Conservation (phyloP, 768 basidiomycete genomes). For the Naganishia randhawae region DNA sequence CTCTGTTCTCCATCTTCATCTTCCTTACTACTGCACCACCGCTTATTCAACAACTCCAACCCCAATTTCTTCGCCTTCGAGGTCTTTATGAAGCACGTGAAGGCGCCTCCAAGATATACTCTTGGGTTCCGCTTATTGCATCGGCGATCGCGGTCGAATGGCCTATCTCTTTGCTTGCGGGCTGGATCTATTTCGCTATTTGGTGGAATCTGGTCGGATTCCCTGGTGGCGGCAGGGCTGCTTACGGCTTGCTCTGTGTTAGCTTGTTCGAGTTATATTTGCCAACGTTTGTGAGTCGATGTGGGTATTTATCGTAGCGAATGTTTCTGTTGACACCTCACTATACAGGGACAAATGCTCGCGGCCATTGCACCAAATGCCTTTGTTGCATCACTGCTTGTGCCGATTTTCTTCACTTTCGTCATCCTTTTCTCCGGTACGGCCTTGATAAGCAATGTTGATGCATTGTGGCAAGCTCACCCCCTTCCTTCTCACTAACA, state of each 20-base stretch:
- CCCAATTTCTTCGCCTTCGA: slow-evolving; percentile 33
- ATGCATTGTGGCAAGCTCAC: neutral
- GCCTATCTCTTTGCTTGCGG: slow-evolving; percentile 9
- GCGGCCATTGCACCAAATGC: slow-evolving; percentile 8
- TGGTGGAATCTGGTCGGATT: slow-evolving; percentile 29
- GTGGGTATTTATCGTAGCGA: neutral
- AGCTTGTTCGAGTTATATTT: slow-evolving; percentile 15
- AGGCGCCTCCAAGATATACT: slow-evolving; percentile 34
- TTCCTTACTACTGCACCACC: slow-evolving; percentile 9
- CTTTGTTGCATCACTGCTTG: slow-evolving; percentile 17
- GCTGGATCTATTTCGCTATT: slow-evolving; percentile 12
- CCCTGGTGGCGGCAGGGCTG: slow-evolving; percentile 33
- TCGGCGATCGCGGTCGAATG: slow-evolving; percentile 9
- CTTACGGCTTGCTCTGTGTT: slow-evolving; percentile 1
- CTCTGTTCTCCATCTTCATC: slow-evolving; percentile 17
- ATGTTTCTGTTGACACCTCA: no score
- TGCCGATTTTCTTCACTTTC: slow-evolving; percentile 31
- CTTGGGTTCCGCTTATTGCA: slow-evolving; percentile 14
- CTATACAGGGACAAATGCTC: slow-evolving; percentile 1
- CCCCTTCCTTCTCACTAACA: neutral
- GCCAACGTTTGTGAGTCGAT: slow-evolving; percentile 13
- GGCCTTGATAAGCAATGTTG: neutral
- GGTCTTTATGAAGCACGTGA: slow-evolving; percentile 38
- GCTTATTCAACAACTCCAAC: slow-evolving; percentile 28
- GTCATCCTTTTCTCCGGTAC: slow-evolving; percentile 26